phyloP scores from a whole-genome alignment of 352 stramenopile genomes.

The Globisporangium ultimum region DNA sequence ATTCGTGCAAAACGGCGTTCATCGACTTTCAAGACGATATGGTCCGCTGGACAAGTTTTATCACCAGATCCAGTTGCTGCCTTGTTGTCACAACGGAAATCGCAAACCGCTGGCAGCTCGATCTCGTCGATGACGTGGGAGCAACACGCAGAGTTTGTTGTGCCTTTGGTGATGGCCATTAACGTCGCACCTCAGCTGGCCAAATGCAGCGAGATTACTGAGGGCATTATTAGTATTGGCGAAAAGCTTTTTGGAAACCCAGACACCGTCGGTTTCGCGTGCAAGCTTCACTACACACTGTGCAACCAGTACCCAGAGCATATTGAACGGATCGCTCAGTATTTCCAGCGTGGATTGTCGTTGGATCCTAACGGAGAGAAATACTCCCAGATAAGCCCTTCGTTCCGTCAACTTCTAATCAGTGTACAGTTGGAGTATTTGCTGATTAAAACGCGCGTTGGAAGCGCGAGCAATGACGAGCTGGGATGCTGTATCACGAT shows the following conservation, averaged over 20 bases:
- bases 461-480: constrained; percentile 9
- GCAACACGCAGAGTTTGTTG: constrained; percentile 8
- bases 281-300: constrained; percentile 11
- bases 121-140: not conserved
- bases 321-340: not conserved
- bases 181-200: not conserved
- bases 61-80: not conserved
- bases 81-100: constrained; percentile 7
- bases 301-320: not conserved
- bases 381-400: constrained; percentile 3
- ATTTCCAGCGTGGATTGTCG: constrained; percentile 1
- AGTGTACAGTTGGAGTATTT: constrained; percentile 9
- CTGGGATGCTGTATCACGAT: constrained; percentile 6
- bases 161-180: constrained; percentile 3
- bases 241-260: constrained; percentile 5
- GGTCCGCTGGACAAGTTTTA: not conserved
- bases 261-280: constrained; percentile 4
- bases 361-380: not conserved
- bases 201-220: not conserved
- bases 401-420: constrained; percentile 2
- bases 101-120: not conserved
- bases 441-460: not conserved
- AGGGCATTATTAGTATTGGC: not conserved
- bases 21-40: not conserved
- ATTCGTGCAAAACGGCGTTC: not conserved